Conservation (phyloP, 164 flowering plant genomes). For the Piper longum region DNA sequence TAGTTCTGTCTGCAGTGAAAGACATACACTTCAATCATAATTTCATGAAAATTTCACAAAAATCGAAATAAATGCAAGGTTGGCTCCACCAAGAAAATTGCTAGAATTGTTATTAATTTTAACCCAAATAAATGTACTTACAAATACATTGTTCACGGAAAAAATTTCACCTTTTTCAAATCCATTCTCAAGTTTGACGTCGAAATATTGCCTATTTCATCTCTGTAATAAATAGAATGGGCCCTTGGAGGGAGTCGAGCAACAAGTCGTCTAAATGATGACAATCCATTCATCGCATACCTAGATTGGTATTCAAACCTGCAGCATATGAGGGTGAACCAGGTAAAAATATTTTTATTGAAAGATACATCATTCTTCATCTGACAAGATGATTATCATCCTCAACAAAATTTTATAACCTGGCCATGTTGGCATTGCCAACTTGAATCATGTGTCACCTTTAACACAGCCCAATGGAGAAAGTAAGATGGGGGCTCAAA, state of each 20-base stretch:
- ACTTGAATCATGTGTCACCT: too few species aligned
- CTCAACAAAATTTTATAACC: too few species aligned
- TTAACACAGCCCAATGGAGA: too few species aligned
- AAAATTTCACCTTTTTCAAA: conserved; percentile 49
- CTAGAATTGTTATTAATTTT: background rate
- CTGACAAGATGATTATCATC: too few species aligned
- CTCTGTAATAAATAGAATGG: conserved; percentile 89
- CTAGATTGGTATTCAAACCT: conserved; percentile 78
- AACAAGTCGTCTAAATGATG: conserved; percentile 58
- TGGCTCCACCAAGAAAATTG: background rate
- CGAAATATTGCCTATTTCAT: conserved; percentile 91
- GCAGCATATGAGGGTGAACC: conserved; percentile 6
- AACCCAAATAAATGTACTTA: background rate
- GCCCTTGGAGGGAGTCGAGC: conserved; percentile 88
- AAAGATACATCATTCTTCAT: too few species aligned
- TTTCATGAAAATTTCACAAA: background rate
- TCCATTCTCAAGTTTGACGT: conserved; percentile 74
- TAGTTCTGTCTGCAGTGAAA: conserved; percentile 61
- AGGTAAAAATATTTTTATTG: too few species aligned
- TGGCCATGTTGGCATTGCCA: too few species aligned
- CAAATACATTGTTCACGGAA: background rate
- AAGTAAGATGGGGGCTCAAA: too few species aligned
- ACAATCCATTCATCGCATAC: conserved; percentile 35
- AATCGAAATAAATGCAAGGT: background rate
- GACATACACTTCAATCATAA: conserved; percentile 1